Percentiles rank a stretch among this genome's conserved stretches.
Evolutionary conservation across 2,329 filamentous ascomycete genomes (phyloP).

Genomic region (Pyricularia pennisetigena): DNA sequence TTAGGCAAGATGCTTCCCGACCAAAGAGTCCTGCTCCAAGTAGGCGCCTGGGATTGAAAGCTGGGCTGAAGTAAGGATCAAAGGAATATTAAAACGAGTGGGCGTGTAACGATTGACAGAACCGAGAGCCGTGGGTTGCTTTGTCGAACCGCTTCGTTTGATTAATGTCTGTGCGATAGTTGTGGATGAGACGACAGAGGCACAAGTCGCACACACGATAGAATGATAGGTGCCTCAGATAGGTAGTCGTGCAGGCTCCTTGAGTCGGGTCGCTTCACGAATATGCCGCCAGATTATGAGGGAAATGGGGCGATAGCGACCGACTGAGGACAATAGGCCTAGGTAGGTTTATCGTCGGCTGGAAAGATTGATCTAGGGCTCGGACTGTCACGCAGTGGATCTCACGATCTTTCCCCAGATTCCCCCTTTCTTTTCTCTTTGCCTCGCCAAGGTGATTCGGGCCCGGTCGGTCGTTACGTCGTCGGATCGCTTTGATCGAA

Average conservation of each 20-base stretch:
- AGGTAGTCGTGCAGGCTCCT: neutral
- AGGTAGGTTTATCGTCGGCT: neutral
- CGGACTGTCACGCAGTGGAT: neutral
- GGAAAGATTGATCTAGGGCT: neutral
- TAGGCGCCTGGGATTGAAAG: neutral
- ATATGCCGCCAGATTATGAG: neutral
- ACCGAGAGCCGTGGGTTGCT: neutral
- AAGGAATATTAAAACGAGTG: conserved; percentile 9
- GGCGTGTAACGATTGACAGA: conserved; percentile 7
- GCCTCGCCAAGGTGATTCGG: neutral
- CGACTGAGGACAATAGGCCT: neutral
- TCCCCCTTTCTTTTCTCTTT: neutral
- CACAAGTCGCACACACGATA: neutral
- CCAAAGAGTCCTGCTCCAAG: neutral
- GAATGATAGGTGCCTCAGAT: neutral
- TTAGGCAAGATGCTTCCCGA: neutral
- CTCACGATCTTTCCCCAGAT: neutral
- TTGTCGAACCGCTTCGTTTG: neutral
- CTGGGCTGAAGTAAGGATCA: conserved; percentile 6
- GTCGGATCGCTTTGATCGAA: neutral
- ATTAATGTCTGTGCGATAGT: neutral
- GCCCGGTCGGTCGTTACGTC: neutral
- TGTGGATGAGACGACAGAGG: neutral
- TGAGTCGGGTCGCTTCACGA: neutral
- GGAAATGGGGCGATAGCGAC: neutral